Evolutionary conservation across 2,329 filamentous ascomycete species (phyloP).

Genomic region (Penicillium janthinellum): DNA sequence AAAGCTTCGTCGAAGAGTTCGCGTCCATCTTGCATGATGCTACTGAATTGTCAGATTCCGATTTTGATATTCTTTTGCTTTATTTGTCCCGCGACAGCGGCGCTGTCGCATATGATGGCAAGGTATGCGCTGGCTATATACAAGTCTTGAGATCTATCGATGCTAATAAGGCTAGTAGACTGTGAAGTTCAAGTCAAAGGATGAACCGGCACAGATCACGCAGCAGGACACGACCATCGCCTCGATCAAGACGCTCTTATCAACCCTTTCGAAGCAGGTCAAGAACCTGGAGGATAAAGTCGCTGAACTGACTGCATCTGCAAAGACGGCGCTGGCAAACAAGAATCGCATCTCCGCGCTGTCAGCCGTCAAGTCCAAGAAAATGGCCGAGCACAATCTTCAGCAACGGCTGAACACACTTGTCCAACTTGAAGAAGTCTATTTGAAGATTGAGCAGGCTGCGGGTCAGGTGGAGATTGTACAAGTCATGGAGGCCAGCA

Average conservation of each 20-base stretch:
- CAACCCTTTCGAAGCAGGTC: constrained; percentile 67
- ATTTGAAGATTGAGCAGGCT: constrained; percentile 81
- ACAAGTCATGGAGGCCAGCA: constrained; percentile 76
- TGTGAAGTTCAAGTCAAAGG: constrained; percentile 69
- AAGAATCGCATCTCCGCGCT: constrained; percentile 77
- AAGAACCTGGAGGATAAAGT: constrained; percentile 63
- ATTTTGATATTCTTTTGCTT: constrained; percentile 69
- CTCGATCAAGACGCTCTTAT: constrained; percentile 72
- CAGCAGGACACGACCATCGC: constrained; percentile 81
- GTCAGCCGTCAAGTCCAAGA: constrained; percentile 78
- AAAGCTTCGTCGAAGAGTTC: constrained; percentile 65
- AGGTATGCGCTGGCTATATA: constrained; percentile 36
- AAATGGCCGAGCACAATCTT: constrained; percentile 74
- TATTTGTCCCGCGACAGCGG: constrained; percentile 70
- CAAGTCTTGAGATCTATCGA: constrained; percentile 2
- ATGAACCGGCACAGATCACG: constrained; percentile 61
- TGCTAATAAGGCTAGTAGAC: constrained; percentile 50
- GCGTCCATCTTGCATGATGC: constrained; percentile 53
- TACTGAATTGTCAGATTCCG: constrained; percentile 59
- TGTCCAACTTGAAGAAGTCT: constrained; percentile 79
- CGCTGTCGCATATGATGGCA: constrained; percentile 50
- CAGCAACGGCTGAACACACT: constrained; percentile 72
- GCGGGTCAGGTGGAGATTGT: constrained; percentile 82
- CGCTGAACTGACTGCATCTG: constrained; percentile 53
- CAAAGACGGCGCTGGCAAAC: constrained; percentile 68